Percentiles rank a stretch among this genome's conserved stretches.
Evolutionary conservation across 2,329 filamentous ascomycete species (phyloP).

Genomic region (Colletotrichum cordylinicola): DNA sequence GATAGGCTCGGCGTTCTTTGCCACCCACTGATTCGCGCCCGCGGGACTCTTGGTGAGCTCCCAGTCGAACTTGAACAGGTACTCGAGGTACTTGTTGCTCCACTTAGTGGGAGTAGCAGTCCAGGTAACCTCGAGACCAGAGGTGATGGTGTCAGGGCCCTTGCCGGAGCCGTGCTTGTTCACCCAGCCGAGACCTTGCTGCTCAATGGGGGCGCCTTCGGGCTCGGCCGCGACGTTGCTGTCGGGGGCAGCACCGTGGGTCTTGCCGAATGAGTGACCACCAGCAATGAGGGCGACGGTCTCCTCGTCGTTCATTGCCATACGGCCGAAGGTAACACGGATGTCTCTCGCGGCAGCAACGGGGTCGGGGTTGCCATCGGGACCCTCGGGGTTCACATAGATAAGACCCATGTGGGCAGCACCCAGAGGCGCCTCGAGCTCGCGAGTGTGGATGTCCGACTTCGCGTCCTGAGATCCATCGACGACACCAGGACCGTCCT

Average conservation of each 20-base stretch:
- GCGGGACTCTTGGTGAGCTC: slow-evolving; percentile 77
- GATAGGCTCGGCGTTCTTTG: slow-evolving; percentile 69
- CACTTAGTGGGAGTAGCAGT: slow-evolving; percentile 76
- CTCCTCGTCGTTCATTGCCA: slow-evolving; percentile 86
- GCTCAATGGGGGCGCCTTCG: slow-evolving; percentile 65
- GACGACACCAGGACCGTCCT: slow-evolving; percentile 37
- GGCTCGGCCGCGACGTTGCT: slow-evolving; percentile 71
- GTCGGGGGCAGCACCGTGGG: slow-evolving; percentile 71
- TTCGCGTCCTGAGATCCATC: slow-evolving; percentile 33
- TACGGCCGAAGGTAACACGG: slow-evolving; percentile 76
- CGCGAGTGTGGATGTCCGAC: slow-evolving; percentile 16
- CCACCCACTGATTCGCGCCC: slow-evolving; percentile 79
- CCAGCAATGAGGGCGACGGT: slow-evolving; percentile 81
- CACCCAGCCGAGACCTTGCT: slow-evolving; percentile 76
- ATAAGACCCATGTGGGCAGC: slow-evolving; percentile 79
- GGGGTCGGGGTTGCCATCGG: slow-evolving; percentile 75
- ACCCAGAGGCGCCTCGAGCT: slow-evolving; percentile 70
- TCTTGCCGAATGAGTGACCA: slow-evolving; percentile 84
- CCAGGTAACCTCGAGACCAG: slow-evolving; percentile 81
- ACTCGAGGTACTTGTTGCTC: slow-evolving; percentile 77
- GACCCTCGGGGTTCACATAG: slow-evolving; percentile 83
- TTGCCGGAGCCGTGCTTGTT: slow-evolving; percentile 70
- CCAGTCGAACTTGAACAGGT: slow-evolving; percentile 82
- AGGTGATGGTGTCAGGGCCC: slow-evolving; percentile 75
- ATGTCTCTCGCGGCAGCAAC: slow-evolving; percentile 74